Conservation (phyloP, 2,329 filamentous ascomycete genomes). For the Ceratocystis ficicola region DNA sequence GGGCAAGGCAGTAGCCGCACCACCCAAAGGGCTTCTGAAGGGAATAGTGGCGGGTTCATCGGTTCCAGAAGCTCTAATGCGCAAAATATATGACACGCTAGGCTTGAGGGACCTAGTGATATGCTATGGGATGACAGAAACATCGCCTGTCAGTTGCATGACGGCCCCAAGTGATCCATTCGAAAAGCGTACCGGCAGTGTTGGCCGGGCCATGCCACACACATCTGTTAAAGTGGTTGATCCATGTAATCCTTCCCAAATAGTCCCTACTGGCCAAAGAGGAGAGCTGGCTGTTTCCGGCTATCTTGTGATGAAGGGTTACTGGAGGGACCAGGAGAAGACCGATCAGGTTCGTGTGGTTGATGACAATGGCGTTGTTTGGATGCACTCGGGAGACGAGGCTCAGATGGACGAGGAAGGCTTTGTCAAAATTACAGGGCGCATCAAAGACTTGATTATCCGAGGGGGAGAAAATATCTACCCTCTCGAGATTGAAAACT, state of each 20-base stretch:
- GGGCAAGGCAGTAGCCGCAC: conserved; percentile 27
- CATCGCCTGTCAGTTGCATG: conserved; percentile 66
- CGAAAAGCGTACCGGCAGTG: conserved; percentile 57
- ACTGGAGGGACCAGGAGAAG: conserved; percentile 61
- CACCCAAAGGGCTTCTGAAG: conserved; percentile 49
- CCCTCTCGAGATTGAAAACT: conserved; percentile 85
- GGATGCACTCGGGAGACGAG: conserved; percentile 93
- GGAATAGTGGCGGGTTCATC: conserved; percentile 81
- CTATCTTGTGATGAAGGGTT: conserved; percentile 83
- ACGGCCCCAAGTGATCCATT: conserved; percentile 65
- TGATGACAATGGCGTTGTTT: conserved; percentile 40
- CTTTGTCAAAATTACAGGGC: conserved; percentile 76
- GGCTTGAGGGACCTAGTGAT: conserved; percentile 78
- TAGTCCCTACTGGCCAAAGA: conserved; percentile 51
- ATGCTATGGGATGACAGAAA: conserved; percentile 96
- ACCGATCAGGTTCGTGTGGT: conserved; percentile 54
- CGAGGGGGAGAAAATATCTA: conserved; percentile 93
- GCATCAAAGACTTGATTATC: conserved; percentile 94
- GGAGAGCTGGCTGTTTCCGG: conserved; percentile 77
- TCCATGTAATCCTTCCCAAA: conserved; percentile 43
- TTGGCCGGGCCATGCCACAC: conserved; percentile 75
- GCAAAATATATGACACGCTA: conserved; percentile 56
- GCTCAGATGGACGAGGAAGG: conserved; percentile 71
- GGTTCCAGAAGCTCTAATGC: conserved; percentile 75
- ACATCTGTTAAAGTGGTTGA: conserved; percentile 66